These are phyloP conservation scores for Avena atlantica DNA, from an alignment of 176 grass and related monocot species.

Conservation along the genomic window DNA sequence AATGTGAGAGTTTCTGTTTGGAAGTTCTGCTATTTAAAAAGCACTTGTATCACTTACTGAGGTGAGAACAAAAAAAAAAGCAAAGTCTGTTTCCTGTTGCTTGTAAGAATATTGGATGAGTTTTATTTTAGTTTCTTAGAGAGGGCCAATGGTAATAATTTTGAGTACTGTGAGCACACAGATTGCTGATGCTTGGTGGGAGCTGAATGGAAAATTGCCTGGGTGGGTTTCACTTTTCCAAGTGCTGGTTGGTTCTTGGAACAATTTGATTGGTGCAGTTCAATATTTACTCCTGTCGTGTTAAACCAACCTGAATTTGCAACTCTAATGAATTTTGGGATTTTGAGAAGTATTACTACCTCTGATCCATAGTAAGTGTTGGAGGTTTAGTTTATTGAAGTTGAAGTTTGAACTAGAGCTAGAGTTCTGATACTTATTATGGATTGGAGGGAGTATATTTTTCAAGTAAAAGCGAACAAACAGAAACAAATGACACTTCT, in stretches of 20 bases:
- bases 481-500: too few species aligned
- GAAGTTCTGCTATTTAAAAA: constrained; percentile 58
- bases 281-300: too few species aligned
- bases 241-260: not conserved
- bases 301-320: too few species aligned
- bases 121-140: constrained; percentile 38
- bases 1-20: constrained; percentile 63
- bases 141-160: constrained; percentile 23
- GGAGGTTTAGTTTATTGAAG: too few species aligned
- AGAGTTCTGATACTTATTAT: too few species aligned
- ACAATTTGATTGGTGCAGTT: too few species aligned
- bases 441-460: too few species aligned
- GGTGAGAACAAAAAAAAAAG: constrained; percentile 41
- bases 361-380: too few species aligned
- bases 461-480: too few species aligned
- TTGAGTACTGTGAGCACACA: constrained; percentile 34
- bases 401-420: too few species aligned
- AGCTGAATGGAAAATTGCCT: not conserved
- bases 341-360: too few species aligned
- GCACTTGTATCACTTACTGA: constrained; percentile 45
- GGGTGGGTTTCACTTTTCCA: not conserved
- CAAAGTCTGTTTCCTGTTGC: constrained; percentile 19
- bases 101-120: constrained; percentile 34
- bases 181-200: constrained; percentile 18
- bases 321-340: too few species aligned